A percentile compares a stretch with the other conserved stretches of the same genome.
Evolutionary conservation across 2,329 filamentous ascomycete species (phyloP).

Genomic region (Torrubiella hemipterigena): DNA sequence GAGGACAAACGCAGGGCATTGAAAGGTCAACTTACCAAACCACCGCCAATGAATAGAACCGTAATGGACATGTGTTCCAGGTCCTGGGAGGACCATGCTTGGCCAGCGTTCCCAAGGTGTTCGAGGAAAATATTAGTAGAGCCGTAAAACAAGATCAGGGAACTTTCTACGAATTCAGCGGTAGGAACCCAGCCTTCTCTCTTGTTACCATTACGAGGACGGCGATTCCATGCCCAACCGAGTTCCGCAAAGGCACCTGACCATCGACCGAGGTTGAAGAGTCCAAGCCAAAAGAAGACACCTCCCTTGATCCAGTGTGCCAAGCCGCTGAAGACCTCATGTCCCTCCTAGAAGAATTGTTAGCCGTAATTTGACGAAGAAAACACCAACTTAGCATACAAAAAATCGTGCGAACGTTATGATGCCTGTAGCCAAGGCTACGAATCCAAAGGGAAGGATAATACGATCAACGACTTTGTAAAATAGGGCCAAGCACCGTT

Average conservation of each 20-base stretch:
- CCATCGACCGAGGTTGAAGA: conserved; percentile 81
- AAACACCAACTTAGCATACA: conserved; percentile 39
- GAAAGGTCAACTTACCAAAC: conserved; percentile 57
- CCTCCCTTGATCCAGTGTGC: conserved; percentile 93
- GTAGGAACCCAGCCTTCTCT: conserved; percentile 58
- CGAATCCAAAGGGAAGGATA: conserved; percentile 67
- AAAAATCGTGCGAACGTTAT: conserved; percentile 75
- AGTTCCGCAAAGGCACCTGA: conserved; percentile 80
- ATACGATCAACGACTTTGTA: conserved; percentile 65
- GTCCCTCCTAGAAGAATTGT: conserved; percentile 41
- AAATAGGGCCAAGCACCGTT: no score
- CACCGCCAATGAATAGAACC: conserved; percentile 85
- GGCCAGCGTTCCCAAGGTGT: conserved; percentile 64
- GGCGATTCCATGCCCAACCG: conserved; percentile 92
- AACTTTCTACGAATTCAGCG: conserved; percentile 82
- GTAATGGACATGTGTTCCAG: conserved; percentile 90
- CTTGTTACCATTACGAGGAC: conserved; percentile 40
- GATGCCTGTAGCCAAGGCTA: conserved; percentile 59
- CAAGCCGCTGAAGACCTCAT: conserved; percentile 66
- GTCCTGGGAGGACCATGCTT: conserved; percentile 64
- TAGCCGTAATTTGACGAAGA: conserved; percentile 6
- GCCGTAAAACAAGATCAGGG: conserved; percentile 83
- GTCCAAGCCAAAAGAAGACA: conserved; percentile 87
- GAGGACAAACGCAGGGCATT: no score
- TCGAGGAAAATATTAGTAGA: conserved; percentile 86